These are phyloP conservation scores for Cercospora beticola DNA, from an alignment of 2,329 filamentous ascomycete genomes.

Conservation along the genomic window DNA sequence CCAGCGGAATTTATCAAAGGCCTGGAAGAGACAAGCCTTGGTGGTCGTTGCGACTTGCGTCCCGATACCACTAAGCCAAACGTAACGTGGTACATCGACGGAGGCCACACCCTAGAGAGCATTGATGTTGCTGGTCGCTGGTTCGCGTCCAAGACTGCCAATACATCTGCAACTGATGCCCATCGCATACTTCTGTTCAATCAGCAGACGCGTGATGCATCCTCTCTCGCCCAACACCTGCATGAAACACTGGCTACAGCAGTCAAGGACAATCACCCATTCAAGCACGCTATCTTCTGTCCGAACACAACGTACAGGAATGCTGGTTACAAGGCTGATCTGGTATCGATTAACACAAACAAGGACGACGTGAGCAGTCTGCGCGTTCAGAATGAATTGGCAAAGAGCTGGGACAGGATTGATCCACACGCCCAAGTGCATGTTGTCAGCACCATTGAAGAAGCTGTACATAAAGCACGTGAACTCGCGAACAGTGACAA, in stretches of 20 bases:
- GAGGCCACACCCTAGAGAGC: slow-evolving; percentile 84
- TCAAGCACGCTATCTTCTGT: slow-evolving; percentile 76
- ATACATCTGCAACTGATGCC: slow-evolving; percentile 21
- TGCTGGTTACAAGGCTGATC: slow-evolving; percentile 62
- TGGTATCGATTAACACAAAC: slow-evolving; percentile 62
- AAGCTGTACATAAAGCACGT: slow-evolving; percentile 63
- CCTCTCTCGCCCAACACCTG: slow-evolving; percentile 62
- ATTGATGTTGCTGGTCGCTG: slow-evolving; percentile 73
- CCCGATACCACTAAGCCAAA: slow-evolving; percentile 49
- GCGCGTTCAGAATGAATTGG: slow-evolving; percentile 67
- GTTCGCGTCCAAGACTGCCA: slow-evolving; percentile 58
- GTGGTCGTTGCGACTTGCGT: slow-evolving; percentile 75
- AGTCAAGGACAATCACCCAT: slow-evolving; percentile 48
- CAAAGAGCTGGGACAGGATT: slow-evolving; percentile 58
- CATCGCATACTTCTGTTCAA: slow-evolving; percentile 78
- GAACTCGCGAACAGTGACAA: slow-evolving; percentile 41
- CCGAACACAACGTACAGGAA: slow-evolving; percentile 69
- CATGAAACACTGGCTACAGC: slow-evolving; percentile 55
- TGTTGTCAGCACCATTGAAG: slow-evolving; percentile 65
- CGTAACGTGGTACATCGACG: slow-evolving; percentile 78
- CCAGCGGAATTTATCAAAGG: slow-evolving; percentile 64
- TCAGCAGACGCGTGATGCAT: slow-evolving; percentile 80
- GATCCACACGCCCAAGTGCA: slow-evolving; percentile 55
- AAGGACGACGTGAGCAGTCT: slow-evolving; percentile 58
- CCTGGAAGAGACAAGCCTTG: slow-evolving; percentile 64